Evolutionary conservation across 1,284 basidiomycete species (phyloP), one percentile per base, ranked within the genome.

Genomic region (Apiotrichum brassicae): DNA sequence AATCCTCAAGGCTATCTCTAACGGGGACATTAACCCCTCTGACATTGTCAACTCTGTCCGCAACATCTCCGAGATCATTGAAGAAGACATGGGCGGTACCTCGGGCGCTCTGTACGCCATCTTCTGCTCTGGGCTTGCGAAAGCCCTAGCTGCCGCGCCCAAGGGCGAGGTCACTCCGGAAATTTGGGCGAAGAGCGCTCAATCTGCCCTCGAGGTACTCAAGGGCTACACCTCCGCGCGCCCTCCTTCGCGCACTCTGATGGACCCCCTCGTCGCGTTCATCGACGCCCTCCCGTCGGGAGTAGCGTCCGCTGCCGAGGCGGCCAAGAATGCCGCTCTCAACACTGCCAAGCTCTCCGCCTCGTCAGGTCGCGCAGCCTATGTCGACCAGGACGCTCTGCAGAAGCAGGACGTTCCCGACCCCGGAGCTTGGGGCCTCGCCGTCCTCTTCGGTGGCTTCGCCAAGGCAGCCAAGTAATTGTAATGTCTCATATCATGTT

Each of bases 41-140:
- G 81, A 90, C 62, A 76, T 88, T 36, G 77, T 85, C 32, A 75
- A 76, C 37, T 77, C 79, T 40, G 75, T 89, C 49, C 80, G 87
- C 33, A 75, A 77, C 5, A 81, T 93, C 49, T 81, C 88, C 2
- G 79, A 82, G 49, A 57, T 69, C 25, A 66, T 74, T 4, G 88
- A 92, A 72, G 83, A 86, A 60, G 78, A 80, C 45, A 95, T 95
- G 91, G 92, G 88, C 26, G 92, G 92, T 18, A 95, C 91, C 6
- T 87, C 84, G 54, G 92, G 91, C 6, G 92, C 90, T 1, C 73
- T 95, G 24, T 95, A 93, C 69, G 89, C 88, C 9, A 94, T 94
- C 57, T 92, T 94, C 43, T 87, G 89, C 1, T 85, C 88, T 67
- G 84, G 83, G 11, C 75, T 94, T 24, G 79, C 81, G 41, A 63